Percentiles rank a stretch among this genome's conserved stretches.
These are phyloP conservation scores for Wickerhamiella nectarea DNA, from an alignment of 805 yeast genomes.

Conservation along the genomic window DNA sequence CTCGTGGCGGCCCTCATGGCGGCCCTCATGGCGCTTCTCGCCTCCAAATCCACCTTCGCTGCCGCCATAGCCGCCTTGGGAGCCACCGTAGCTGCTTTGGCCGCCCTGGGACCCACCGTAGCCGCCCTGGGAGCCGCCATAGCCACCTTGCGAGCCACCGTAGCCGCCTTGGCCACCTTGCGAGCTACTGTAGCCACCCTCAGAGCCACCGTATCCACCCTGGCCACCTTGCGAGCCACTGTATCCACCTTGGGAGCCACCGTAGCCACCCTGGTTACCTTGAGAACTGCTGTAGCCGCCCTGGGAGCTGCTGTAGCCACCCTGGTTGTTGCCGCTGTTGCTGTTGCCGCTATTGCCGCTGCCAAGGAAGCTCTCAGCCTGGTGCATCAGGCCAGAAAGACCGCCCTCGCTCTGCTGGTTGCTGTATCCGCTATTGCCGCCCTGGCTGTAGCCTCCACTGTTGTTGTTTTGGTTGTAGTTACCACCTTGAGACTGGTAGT, in stretches of 20 bases:
- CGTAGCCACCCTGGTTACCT: slow-evolving; percentile 13
- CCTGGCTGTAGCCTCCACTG: neutral
- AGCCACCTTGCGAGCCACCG: slow-evolving; percentile 5
- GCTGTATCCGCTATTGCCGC: neutral
- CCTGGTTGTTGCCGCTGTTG: neutral
- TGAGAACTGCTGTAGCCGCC: slow-evolving; percentile 1
- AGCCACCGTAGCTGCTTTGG: slow-evolving; percentile 8
- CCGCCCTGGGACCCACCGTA: slow-evolving; percentile 7
- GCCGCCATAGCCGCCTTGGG: neutral
- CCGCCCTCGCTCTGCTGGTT: slow-evolving; percentile 1
- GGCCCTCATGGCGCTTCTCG: no score
- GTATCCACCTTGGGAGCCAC: neutral
- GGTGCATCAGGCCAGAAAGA: slow-evolving; percentile 3
- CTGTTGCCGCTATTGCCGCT: neutral
- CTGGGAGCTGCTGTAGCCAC: neutral
- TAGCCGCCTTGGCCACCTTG: slow-evolving; percentile 8
- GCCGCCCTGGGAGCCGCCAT: slow-evolving; percentile 5
- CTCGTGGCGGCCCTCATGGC: neutral
- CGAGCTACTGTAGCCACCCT: slow-evolving; percentile 15
- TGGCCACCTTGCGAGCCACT: no score
- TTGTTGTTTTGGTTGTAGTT: slow-evolving; percentile 12
- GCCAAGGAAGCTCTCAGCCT: neutral
- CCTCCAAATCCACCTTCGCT: slow-evolving; percentile 1
- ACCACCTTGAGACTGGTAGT: slow-evolving; percentile 20
- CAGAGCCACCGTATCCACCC: slow-evolving; percentile 23